Conservation (phyloP, 2,329 filamentous ascomycete species). For the Fusarium sterilihyphosum region DNA sequence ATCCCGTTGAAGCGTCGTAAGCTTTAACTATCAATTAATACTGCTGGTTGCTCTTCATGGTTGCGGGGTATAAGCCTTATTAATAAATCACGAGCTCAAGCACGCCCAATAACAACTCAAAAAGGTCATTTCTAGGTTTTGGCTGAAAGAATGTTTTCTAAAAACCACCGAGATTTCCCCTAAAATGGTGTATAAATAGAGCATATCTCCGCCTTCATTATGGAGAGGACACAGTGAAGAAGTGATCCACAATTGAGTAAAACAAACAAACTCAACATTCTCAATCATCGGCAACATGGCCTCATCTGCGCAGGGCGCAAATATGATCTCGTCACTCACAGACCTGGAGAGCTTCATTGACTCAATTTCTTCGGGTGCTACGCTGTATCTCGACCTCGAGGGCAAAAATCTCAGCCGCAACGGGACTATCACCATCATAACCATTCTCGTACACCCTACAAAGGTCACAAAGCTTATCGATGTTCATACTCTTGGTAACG, state of each 20-base stretch:
- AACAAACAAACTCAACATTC: no score
- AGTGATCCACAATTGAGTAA: no score
- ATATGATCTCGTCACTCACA: background rate
- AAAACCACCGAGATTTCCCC: background rate
- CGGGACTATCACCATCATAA: background rate
- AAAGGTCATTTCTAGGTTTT: background rate
- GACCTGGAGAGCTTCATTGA: background rate
- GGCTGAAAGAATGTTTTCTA: background rate
- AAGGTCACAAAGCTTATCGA: background rate
- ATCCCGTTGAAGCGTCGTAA: background rate
- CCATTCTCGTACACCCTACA: background rate
- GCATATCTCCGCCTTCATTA: background rate
- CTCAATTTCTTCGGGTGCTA: background rate
- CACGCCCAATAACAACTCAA: background rate
- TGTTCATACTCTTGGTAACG: background rate
- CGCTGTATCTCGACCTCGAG: background rate
- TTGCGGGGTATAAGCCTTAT: no score
- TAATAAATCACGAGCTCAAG: background rate
- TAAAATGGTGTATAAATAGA: background rate
- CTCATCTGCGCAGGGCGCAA: background rate
- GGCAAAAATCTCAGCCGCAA: background rate
- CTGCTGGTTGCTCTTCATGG: no score
- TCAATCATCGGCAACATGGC: background rate
- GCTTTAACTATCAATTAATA: no score
- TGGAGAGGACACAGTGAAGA: no score